Evolutionary conservation across 2,329 filamentous ascomycete genomes (phyloP).

Genomic region (Trichoderma afroharzianum): DNA sequence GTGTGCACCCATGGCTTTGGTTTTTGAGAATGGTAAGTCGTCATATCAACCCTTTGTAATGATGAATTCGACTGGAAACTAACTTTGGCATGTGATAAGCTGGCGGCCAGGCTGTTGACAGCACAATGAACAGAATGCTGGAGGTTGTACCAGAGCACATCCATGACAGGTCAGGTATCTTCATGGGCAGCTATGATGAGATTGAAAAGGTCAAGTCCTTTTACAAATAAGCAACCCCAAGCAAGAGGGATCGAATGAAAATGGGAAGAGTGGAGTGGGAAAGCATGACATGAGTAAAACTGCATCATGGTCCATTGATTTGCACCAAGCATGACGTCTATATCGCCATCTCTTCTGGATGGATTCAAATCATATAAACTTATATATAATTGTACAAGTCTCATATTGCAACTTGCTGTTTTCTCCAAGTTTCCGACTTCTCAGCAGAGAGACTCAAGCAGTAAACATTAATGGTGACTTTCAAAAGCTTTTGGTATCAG

Average conservation of each 20-base stretch:
- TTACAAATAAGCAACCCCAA: slow-evolving; percentile 45
- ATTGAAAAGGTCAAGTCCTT: slow-evolving; percentile 90
- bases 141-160: slow-evolving; percentile 87
- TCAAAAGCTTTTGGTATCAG: slow-evolving; percentile 60
- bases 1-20: slow-evolving; percentile 97
- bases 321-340: background rate
- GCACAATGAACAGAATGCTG: slow-evolving; percentile 86
- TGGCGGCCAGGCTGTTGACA: slow-evolving; percentile 87
- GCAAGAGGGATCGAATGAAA: background rate
- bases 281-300: background rate
- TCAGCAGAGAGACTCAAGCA: too few relatives aligned
- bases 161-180: slow-evolving; percentile 93
- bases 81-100: slow-evolving; percentile 53
- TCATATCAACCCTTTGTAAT: background rate
- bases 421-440: background rate
- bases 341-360: background rate
- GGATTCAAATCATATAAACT: background rate
- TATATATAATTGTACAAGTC: background rate
- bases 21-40: slow-evolving; percentile 93
- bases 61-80: slow-evolving; percentile 22
- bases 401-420: background rate
- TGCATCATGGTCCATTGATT: background rate
- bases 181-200: slow-evolving; percentile 91
- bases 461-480: background rate
- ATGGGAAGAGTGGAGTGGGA: background rate